Evolutionary conservation across 1,284 basidiomycete species (phyloP), one percentile per base, ranked within the genome.

Genomic region (Cryptococcus neoformans): DNA sequence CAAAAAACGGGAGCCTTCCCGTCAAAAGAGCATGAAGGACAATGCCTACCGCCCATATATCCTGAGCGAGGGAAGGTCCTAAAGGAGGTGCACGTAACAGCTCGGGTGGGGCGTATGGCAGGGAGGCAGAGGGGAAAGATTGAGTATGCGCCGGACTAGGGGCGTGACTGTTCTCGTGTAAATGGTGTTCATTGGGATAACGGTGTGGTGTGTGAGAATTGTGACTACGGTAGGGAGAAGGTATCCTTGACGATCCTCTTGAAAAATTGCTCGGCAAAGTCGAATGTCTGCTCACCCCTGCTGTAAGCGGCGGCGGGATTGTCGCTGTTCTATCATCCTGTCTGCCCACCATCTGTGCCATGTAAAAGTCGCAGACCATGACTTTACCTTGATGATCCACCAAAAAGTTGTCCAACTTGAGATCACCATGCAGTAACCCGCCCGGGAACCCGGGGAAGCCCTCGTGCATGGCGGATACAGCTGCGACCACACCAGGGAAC

Each of bases 351-450:
- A 59, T 60, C 53, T 72, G 67, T 3, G 74, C 71, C 69, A 77
- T 73, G 49, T 75, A 76, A 56, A 78, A 78, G 59, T 78, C 77
- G 49, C 70, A 67, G 0, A 74, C 68, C 53, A 72, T 63, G 39
- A 78, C 69, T 17, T 46, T 82, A 51, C 90, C 90, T 75, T 84
- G 83, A 68, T 89, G 86, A 75, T 94, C 92, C 56, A 93, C 86
- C 52, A 99, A 83, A 49, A 98, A 87, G 79, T 99, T 99, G 80
- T 98, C 95, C 56, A 97, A 84, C 79, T 99, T 99, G 76, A 99
- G 81, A 78, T 99, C 93, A 63, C 91, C 85, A 78, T 97, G 93
- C 53, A 93, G 86, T 63, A 89, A 83, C 14, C 83, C 79, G 28
- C 85, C 87, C 49, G 84, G 83, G 60, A 73, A 77, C 0, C 65